Percentiles rank a stretch among this genome's conserved stretches.
phyloP scores from a whole-genome alignment of 1,284 basidiomycete species.

The Leccinum colubrinum region DNA sequence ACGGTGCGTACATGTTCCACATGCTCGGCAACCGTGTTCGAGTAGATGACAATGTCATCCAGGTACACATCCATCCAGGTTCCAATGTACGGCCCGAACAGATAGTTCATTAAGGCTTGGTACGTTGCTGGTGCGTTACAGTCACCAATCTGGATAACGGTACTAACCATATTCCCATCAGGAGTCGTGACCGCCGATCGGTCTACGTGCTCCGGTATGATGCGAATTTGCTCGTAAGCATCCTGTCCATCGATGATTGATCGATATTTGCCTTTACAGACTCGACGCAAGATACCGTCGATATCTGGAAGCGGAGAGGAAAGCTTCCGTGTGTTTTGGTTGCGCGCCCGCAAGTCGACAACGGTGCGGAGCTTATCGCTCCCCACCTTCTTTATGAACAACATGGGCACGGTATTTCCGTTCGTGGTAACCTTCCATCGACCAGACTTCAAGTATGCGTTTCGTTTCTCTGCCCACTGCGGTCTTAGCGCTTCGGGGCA shows the following conservation, averaged over 20 bases:
- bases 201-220: slow-evolving; percentile 32
- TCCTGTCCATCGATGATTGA: slow-evolving; percentile 33
- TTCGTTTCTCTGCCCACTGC: slow-evolving; percentile 28
- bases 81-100: slow-evolving; percentile 19
- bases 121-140: slow-evolving; percentile 29
- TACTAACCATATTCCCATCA: slow-evolving; percentile 36
- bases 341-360: slow-evolving; percentile 22
- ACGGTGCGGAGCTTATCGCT: slow-evolving; percentile 18
- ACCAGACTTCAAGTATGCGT: slow-evolving; percentile 27
- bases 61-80: too few relatives aligned
- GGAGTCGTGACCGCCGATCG: slow-evolving; percentile 26
- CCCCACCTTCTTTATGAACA: slow-evolving; percentile 31
- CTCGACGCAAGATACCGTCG: slow-evolving; percentile 25
- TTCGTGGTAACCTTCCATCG: slow-evolving; percentile 30
- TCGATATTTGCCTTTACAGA: slow-evolving; percentile 18
- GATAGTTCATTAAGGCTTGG: slow-evolving; percentile 31
- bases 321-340: slow-evolving; percentile 37
- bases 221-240: slow-evolving; percentile 36
- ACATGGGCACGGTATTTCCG: slow-evolving; percentile 35
- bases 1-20: too few relatives aligned
- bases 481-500: slow-evolving; percentile 32
- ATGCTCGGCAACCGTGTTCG: too few relatives aligned
- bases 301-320: slow-evolving; percentile 33
- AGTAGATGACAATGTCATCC: too few relatives aligned
- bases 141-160: slow-evolving; percentile 33